A percentile compares a stretch with the other conserved stretches of the same genome.
phyloP scores from a whole-genome alignment of 129 eudicot species.

The Pittosporum tobira region DNA sequence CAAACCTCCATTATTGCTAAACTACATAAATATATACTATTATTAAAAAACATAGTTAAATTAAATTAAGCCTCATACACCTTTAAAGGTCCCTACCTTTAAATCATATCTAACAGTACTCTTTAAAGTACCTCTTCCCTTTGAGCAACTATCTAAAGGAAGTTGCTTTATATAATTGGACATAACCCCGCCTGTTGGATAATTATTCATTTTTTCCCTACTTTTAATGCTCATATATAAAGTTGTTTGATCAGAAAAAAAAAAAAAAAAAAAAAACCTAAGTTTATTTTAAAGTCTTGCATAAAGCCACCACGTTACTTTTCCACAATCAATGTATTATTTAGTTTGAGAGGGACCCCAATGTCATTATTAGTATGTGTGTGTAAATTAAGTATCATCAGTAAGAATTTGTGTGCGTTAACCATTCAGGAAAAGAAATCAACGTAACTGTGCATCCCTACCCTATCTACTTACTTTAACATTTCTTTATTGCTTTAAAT shows the following conservation, averaged over 20 bases:
- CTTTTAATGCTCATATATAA: neutral
- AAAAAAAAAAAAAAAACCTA: too few species aligned
- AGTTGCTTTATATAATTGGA: neutral
- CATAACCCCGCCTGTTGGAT: too few species aligned
- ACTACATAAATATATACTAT: neutral
- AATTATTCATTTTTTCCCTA: too few species aligned
- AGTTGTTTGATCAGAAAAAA: too few species aligned
- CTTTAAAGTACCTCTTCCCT: neutral
- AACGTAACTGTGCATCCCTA: too few species aligned
- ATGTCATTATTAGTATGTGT: neutral
- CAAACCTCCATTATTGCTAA: slow-evolving; percentile 1
- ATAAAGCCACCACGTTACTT: too few species aligned
- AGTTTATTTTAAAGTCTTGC: too few species aligned
- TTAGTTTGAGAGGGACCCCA: neutral
- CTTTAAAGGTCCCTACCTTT: neutral
- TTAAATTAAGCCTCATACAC: neutral
- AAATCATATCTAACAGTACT: slow-evolving; percentile 6
- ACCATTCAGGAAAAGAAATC: too few species aligned
- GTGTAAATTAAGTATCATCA: too few species aligned
- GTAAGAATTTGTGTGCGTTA: too few species aligned
- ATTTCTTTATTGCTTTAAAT: too few species aligned
- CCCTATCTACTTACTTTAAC: too few species aligned
- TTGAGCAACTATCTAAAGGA: neutral
- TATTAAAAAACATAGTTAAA: neutral
- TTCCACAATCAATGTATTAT: neutral